Conservation (phyloP, 371 early-diverging fungal genomes). For the Blakeslea trispora region DNA sequence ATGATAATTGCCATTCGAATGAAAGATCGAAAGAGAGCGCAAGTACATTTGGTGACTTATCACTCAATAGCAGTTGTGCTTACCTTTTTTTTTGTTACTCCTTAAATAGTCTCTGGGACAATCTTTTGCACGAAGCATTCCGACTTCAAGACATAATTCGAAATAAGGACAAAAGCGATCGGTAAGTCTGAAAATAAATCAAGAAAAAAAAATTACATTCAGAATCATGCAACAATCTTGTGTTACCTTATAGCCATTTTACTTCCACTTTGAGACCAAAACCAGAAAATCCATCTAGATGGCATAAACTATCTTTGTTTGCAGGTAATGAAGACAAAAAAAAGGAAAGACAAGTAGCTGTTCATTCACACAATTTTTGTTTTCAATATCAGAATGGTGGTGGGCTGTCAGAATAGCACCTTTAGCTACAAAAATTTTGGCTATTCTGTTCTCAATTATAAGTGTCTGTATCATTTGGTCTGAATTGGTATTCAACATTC, state of each 20-base stretch:
- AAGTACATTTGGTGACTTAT: conserved; percentile 31
- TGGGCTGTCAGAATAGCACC: conserved; percentile 83
- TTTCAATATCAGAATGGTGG: conserved; percentile 84
- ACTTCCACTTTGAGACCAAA: conserved; percentile 16
- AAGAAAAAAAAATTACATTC: neutral
- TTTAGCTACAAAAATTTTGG: conserved; percentile 53
- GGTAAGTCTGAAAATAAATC: conserved; percentile 34
- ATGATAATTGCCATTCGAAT: conserved; percentile 65
- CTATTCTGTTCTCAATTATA: conserved; percentile 60
- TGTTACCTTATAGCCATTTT: conserved; percentile 6
- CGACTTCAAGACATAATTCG: conserved; percentile 74
- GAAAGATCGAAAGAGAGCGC: conserved; percentile 68
- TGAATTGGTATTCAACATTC: conserved; percentile 82
- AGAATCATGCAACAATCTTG: neutral
- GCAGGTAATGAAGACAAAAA: conserved; percentile 6
- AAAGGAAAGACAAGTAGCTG: too few relatives aligned
- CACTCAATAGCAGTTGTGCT: neutral
- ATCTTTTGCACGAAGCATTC: conserved; percentile 65
- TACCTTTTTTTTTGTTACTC: neutral
- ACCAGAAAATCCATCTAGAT: conserved; percentile 2
- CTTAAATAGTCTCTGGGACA: conserved; percentile 60
- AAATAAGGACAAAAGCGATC: conserved; percentile 59
- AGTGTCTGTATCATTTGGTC: conserved; percentile 88
- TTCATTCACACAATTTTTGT: too few relatives aligned
- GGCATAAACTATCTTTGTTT: conserved; percentile 4